Evolutionary conservation across 2,329 filamentous ascomycete genomes (phyloP).

Genomic region (Aspergillus sp.): DNA sequence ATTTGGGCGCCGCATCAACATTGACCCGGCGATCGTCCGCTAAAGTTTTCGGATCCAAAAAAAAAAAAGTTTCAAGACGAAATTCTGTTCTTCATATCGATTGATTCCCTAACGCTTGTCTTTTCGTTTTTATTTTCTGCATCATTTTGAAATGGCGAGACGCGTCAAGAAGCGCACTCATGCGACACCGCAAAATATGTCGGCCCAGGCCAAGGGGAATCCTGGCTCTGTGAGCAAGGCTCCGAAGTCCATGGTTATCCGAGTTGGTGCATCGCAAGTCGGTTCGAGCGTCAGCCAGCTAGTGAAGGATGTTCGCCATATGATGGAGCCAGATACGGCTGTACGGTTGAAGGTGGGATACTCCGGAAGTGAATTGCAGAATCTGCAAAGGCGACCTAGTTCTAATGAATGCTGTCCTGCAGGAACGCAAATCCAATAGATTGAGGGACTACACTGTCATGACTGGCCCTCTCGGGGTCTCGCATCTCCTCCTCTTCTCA

Average conservation of each 20-base stretch:
- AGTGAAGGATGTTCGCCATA: slow-evolving; percentile 77
- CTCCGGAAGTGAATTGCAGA: neutral
- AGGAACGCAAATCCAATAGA: slow-evolving; percentile 78
- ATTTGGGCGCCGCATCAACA: slow-evolving; percentile 27
- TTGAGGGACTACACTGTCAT: slow-evolving; percentile 90
- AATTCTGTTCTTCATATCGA: slow-evolving; percentile 4
- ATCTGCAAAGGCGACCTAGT: neutral
- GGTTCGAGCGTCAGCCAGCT: slow-evolving; percentile 86
- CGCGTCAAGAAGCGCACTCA: slow-evolving; percentile 87
- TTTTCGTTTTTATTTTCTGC: no score
- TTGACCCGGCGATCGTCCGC: slow-evolving; percentile 28
- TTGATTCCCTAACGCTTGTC: slow-evolving; percentile 1
- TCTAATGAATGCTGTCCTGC: slow-evolving; percentile 4
- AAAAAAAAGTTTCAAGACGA: slow-evolving; percentile 24
- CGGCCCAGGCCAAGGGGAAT: slow-evolving; percentile 36
- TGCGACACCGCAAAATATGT: slow-evolving; percentile 54
- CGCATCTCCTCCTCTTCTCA: slow-evolving; percentile 87
- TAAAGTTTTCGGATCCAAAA: slow-evolving; percentile 25
- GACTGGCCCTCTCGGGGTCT: slow-evolving; percentile 87
- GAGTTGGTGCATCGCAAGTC: slow-evolving; percentile 88
- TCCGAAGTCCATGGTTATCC: slow-evolving; percentile 97
- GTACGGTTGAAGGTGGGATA: slow-evolving; percentile 61
- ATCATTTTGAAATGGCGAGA: slow-evolving; percentile 57
- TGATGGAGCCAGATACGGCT: slow-evolving; percentile 95
- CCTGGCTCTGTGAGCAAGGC: slow-evolving; percentile 52